These are phyloP conservation scores for Boletus vinaceobasis DNA, from an alignment of 768 basidiomycete species.

Conservation along the genomic window DNA sequence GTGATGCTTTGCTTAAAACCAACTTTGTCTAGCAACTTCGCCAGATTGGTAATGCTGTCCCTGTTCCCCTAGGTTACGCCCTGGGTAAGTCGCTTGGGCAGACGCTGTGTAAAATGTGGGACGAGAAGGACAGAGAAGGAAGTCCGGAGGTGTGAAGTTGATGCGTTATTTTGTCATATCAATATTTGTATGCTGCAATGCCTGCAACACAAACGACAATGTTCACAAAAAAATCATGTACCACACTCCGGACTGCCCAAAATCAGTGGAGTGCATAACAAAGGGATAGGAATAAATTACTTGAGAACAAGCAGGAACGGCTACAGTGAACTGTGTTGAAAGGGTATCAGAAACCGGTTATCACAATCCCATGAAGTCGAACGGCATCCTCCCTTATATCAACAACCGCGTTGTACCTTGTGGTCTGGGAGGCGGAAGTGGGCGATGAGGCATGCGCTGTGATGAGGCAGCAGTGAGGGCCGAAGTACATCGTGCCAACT, in stretches of 20 bases:
- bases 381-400: constrained; percentile 1
- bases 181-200: constrained; percentile 1
- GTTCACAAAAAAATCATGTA: neutral
- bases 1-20: neutral
- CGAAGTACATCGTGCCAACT: constrained; percentile 34
- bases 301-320: neutral
- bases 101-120: constrained; percentile 47
- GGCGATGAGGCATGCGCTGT: constrained; percentile 34
- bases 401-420: constrained; percentile 10
- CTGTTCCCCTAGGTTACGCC: constrained; percentile 63
- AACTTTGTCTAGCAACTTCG: constrained; percentile 52
- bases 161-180: neutral
- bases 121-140: constrained; percentile 38
- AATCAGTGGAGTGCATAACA: neutral
- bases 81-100: constrained; percentile 48
- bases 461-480: constrained; percentile 33
- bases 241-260: neutral
- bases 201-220: neutral
- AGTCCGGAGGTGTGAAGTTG: constrained; percentile 39
- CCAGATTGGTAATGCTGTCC: constrained; percentile 81
- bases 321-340: neutral
- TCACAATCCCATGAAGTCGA: constrained; percentile 3
- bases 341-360: constrained; percentile 22
- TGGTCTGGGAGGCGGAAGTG: constrained; percentile 20
- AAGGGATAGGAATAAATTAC: constrained; percentile 14